Evolutionary conservation across 2,329 filamentous ascomycete species (phyloP), one percentile per base, ranked within the genome.

Genomic region (Alternaria conjuncta): DNA sequence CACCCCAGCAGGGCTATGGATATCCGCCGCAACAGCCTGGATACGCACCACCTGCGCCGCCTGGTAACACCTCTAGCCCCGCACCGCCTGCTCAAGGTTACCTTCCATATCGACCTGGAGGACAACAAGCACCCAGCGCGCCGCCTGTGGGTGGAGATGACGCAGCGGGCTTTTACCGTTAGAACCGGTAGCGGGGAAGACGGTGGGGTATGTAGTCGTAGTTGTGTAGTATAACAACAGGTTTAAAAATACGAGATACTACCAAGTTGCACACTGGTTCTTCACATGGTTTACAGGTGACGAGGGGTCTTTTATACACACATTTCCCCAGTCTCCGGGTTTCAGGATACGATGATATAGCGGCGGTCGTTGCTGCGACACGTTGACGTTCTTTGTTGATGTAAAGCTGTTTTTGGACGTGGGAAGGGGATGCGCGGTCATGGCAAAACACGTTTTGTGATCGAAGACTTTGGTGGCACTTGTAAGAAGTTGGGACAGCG

Each of bases 61-160:
- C 78, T 1, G 73, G 65, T n/a, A 55, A 50, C 21, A 47, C 65
- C 13, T 59, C 66, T 23, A 79, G 73, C 54, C 72, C 75, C 0
- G 64, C 72, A 15, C 75, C 74, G 26, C 67, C 64, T 30, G 30
- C 61, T 41, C 72, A 75, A 47, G 63, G 56, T 0, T 79, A 80
- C 62, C 30, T 79, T 10, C 68, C 78, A 26, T 79, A 79, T 62
- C 63, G 79, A 8, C 81, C 80, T n/a, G 71, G 66, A 25, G 70
- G 73, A 11, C 69, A 75, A 58, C 69, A 75, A 57, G 76, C 71
- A 13, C 72, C 73, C 21, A 75, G 73, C 57, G 75, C 75, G 8
- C 74, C 74, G 2, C 69, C 69, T 0, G 75, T 74, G 1, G 76
- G 71, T 5, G 77, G 72, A 15, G 78, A 79, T 20, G 78, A 78